phyloP scores from a whole-genome alignment of 371 early-diverging fungal genomes.

The Fennellomyces sp. region DNA sequence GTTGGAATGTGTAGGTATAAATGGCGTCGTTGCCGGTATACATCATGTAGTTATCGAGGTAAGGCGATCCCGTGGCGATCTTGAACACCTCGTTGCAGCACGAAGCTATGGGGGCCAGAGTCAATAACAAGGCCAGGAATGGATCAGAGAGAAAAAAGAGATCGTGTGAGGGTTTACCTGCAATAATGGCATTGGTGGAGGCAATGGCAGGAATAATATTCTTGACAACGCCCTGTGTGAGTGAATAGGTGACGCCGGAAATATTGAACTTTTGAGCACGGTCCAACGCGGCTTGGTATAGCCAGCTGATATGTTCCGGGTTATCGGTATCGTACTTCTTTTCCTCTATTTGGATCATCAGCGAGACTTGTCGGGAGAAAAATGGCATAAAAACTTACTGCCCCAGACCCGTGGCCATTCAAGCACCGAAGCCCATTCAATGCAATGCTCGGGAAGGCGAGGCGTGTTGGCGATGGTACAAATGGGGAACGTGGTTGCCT shows the following conservation, averaged over 20 bases:
- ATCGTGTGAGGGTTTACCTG: too few relatives aligned
- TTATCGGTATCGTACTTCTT: conserved; percentile 90
- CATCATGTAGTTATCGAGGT: conserved; percentile 94
- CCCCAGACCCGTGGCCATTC: conserved; percentile 88
- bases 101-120: conserved; percentile 55
- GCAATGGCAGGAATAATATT: conserved; percentile 99
- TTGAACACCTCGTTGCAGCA: conserved; percentile 96
- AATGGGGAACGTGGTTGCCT: conserved; percentile 92
- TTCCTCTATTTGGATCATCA: conserved; percentile 34
- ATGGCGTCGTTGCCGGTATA: conserved; percentile 91
- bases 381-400: conserved; percentile 35
- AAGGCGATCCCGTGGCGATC: conserved; percentile 76
- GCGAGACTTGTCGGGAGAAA: too few relatives aligned
- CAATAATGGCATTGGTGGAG: conserved; percentile 98
- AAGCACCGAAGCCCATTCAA: conserved; percentile 97
- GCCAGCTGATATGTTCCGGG: conserved; percentile 90
- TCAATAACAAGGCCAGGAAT: too few relatives aligned
- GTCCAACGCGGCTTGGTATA: conserved; percentile 72
- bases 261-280: conserved; percentile 87
- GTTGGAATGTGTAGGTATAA: conserved; percentile 90
- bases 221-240: conserved; percentile 95
- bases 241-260: conserved; percentile 86
- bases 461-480: conserved; percentile 99
- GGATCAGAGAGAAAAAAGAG: too few relatives aligned
- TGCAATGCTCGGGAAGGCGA: conserved; percentile 95